Evolutionary conservation across 306 rosid species (phyloP).

Genomic region (Prosopis cineraria): DNA sequence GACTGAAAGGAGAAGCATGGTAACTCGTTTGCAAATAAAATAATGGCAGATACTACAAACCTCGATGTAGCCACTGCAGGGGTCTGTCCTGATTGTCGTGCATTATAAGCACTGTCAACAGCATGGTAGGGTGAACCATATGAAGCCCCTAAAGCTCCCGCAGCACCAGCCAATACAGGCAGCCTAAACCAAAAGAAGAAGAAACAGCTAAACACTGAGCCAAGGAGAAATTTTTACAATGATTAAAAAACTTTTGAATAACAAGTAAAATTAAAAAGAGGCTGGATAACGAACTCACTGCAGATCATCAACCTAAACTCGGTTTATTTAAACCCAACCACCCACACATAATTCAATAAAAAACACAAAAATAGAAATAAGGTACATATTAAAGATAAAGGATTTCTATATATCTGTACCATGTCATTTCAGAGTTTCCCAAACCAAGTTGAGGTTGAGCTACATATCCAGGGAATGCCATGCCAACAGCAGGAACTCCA

Average conservation of each 20-base stretch:
- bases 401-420: slow-evolving; percentile 46
- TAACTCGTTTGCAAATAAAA: not conserved
- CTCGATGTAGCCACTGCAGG: slow-evolving; percentile 72
- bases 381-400: not conserved
- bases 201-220: not conserved
- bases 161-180: slow-evolving; percentile 94
- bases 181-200: slow-evolving; percentile 54
- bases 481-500: slow-evolving; percentile 99
- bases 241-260: not conserved
- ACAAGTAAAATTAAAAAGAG: not conserved
- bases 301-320: not conserved
- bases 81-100: slow-evolving; percentile 77
- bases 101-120: slow-evolving; percentile 80
- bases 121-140: slow-evolving; percentile 82
- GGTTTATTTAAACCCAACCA: not conserved
- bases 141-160: slow-evolving; percentile 82
- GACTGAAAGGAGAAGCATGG: not conserved
- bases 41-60: slow-evolving; percentile 29
- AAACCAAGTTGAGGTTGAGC: slow-evolving; percentile 79
- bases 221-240: not conserved
- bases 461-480: slow-evolving; percentile 99
- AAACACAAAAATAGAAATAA: slow-evolving; percentile 2
- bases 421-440: slow-evolving; percentile 94
- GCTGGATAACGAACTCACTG: too few relatives aligned
- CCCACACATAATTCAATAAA: not conserved